Percentiles rank a stretch among this genome's conserved stretches.
Evolutionary conservation across 2,329 filamentous ascomycete species (phyloP).

Genomic region (Fusarium floridanum): DNA sequence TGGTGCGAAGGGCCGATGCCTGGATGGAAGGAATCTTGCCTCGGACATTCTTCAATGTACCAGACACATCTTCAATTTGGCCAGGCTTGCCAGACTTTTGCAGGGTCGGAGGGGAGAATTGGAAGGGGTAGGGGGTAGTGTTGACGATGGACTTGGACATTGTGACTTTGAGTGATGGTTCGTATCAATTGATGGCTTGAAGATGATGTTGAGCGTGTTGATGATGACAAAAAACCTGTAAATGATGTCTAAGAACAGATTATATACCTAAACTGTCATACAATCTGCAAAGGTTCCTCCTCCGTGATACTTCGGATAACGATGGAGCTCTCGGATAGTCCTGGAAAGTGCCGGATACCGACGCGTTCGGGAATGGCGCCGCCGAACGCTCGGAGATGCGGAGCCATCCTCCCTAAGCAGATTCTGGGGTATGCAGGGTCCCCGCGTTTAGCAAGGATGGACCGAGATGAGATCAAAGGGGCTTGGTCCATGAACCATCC

Average conservation of each 20-base stretch:
- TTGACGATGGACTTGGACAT: conserved; percentile 48
- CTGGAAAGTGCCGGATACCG: conserved; percentile 23
- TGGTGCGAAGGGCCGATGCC: conserved; percentile 53
- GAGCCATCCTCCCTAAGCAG: not conserved
- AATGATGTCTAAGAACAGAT: not conserved
- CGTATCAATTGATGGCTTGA: not conserved
- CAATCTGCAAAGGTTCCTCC: not conserved
- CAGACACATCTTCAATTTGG: conserved; percentile 15
- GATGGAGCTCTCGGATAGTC: conserved; percentile 17
- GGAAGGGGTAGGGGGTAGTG: conserved; percentile 50
- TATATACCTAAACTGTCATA: not conserved
- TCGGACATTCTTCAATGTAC: conserved; percentile 27
- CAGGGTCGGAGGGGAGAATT: conserved; percentile 37
- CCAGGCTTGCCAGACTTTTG: conserved; percentile 30
- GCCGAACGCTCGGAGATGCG: not conserved
- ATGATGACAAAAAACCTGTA: not conserved
- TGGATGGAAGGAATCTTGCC: conserved; percentile 53
- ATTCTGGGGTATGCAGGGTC: conserved; percentile 18
- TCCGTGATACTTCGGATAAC: not conserved
- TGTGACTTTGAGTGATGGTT: not conserved
- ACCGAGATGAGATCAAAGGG: conserved; percentile 3
- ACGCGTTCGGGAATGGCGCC: not conserved
- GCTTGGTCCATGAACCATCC: not conserved
- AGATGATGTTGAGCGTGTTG: not conserved
- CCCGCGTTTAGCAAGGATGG: conserved; percentile 5